phyloP scores from a whole-genome alignment of 805 yeast genomes.

The Candida taoyuanica region DNA sequence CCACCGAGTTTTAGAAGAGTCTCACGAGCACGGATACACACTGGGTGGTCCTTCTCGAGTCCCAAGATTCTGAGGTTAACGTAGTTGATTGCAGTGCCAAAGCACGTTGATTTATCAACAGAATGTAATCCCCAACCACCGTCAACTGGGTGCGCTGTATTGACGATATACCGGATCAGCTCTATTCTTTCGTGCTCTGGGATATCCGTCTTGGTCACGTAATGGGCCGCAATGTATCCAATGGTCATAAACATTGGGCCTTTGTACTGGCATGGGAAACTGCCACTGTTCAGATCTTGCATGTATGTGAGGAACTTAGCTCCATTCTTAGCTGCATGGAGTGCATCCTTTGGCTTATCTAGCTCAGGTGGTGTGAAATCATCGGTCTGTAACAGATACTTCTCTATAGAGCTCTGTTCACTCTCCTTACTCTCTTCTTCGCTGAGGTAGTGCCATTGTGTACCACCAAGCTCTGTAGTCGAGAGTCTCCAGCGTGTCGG shows the following conservation, averaged over 20 bases:
- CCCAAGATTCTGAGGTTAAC: constrained; percentile 80
- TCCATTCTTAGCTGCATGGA: constrained; percentile 66
- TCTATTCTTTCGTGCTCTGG: constrained; percentile 64
- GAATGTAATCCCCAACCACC: constrained; percentile 99
- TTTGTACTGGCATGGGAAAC: constrained; percentile 86
- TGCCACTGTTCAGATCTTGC: constrained; percentile 75
- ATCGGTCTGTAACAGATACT: constrained; percentile 47
- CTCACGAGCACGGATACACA: constrained; percentile 66
- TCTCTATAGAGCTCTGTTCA: constrained; percentile 51
- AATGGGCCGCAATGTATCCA: constrained; percentile 75
- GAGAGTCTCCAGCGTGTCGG: constrained; percentile 68
- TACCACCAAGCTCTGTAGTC: constrained; percentile 68
- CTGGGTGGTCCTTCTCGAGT: constrained; percentile 66
- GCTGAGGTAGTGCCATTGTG: constrained; percentile 68
- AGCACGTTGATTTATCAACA: constrained; percentile 88
- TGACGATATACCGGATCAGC: constrained; percentile 80
- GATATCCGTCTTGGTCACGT: constrained; percentile 64
- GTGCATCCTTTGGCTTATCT: constrained; percentile 36
- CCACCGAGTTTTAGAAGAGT: constrained; percentile 78
- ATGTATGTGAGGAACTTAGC: constrained; percentile 61
- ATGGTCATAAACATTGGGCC: constrained; percentile 98
- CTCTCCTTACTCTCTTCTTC: constrained; percentile 26
- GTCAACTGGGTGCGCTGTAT: constrained; percentile 92
- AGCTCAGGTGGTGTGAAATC: constrained; percentile 36
- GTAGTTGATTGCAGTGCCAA: constrained; percentile 89